Base-by-base conservation (phyloP, 2,329 filamentous ascomycete genomes). In the Phaeomoniella chlamydospora region DNA sequence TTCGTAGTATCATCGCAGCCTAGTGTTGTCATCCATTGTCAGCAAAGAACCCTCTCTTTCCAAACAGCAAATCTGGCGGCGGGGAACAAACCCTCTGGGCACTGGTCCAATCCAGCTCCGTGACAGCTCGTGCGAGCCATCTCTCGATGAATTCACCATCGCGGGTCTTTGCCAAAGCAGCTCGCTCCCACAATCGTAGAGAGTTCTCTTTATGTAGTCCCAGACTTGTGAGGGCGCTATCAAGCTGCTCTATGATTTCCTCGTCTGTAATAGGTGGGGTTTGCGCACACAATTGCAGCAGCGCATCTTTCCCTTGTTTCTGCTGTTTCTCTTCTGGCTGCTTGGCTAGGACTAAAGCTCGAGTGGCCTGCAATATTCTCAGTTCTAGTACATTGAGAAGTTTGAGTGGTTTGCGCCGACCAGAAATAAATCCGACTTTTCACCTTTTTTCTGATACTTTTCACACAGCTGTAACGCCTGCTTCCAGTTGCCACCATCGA, bases 401-500 rank as follows among this genome's bases (percentile, higher is more conserved):
- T 19, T n/a, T n/a, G 30, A 30, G 22, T n/a, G 15, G 15, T 29
- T 13, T 4, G 16, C 26, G 15, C 37, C 6, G 34, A 52, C 49
- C 41, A 48, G 40, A 35, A 52, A 46, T 39, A 39, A 39, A 29
- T 50, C 47, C 3, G 58, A 60, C 38, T 62, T 53, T 43, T 67
- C 62, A 19, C 61, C 61, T 45, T 76, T 76, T 53, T 74, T 70
- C 43, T 66, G 61, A 36, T 64, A 65, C 43, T 66, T 67, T 39
- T 67, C 62, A 36, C 64, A 63, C 14, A 66, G 48, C 45, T 66
- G 61, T 37, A 67, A 43, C 4, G 64, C 64, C 45, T 65, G 62
- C 44, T 67, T 66, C 45, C 63, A 50, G 42, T 66, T 66, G 39
- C 57, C 57, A 31, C 50, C 55, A 39, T 65, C 57, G 51, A 65